Conservation (phyloP, 371 early-diverging fungal species). For the Gilbertella persicaria region DNA sequence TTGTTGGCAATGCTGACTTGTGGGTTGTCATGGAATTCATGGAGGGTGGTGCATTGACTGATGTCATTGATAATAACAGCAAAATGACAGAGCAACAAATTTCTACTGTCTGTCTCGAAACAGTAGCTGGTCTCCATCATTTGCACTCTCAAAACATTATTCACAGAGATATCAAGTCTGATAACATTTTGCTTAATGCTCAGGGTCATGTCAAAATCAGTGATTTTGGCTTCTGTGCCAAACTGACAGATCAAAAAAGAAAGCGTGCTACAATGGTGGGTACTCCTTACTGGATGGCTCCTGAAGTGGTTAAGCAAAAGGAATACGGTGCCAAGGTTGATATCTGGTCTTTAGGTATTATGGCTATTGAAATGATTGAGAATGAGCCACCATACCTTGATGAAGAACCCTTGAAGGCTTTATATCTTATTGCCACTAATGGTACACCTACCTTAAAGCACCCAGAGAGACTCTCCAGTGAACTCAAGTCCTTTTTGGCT, state of each 20-base stretch:
- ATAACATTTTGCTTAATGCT: slow-evolving; percentile 87
- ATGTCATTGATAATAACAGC: slow-evolving; percentile 90
- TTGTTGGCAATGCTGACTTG: slow-evolving; percentile 79
- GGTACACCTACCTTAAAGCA: slow-evolving; percentile 93
- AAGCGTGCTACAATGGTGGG: slow-evolving; percentile 97
- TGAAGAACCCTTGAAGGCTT: slow-evolving; percentile 92
- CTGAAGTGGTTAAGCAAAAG: slow-evolving; percentile 90
- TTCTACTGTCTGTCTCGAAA: slow-evolving; percentile 88
- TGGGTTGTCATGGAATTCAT: slow-evolving; percentile 99
- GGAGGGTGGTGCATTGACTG: slow-evolving; percentile 97
- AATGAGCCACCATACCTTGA: slow-evolving; percentile 97
- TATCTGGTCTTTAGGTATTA: slow-evolving; percentile 93
- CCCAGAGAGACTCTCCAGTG: slow-evolving; percentile 81
- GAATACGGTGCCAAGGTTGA: slow-evolving; percentile 91
- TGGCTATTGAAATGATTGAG: slow-evolving; percentile 98
- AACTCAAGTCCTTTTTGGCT: slow-evolving; percentile 87
- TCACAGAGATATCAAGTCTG: slow-evolving; percentile 97
- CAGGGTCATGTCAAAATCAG: slow-evolving; percentile 94
- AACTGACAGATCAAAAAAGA: slow-evolving; percentile 78
- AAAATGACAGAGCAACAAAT: slow-evolving; percentile 91
- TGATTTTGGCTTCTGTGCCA: slow-evolving; percentile 94
- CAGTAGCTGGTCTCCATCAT: slow-evolving; percentile 86
- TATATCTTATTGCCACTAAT: slow-evolving; percentile 96
- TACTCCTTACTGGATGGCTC: slow-evolving; percentile 93
- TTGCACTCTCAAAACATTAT: slow-evolving; percentile 92